Conservation (phyloP, 768 basidiomycete genomes). For the Stropharia rugosoannulata region DNA sequence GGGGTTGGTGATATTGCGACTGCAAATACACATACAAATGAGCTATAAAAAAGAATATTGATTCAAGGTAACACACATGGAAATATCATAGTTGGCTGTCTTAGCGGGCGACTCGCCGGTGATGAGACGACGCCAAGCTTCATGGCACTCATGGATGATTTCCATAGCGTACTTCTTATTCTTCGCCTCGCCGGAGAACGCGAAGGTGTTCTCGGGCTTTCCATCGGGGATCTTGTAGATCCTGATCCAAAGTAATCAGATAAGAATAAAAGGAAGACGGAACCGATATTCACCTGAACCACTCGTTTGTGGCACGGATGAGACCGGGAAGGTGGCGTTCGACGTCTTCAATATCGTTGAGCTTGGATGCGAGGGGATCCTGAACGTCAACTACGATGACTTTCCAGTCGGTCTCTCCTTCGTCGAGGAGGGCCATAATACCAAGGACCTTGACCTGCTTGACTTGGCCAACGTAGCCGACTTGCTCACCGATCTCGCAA, state of each 20-base stretch:
- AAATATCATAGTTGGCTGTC: conserved; percentile 70
- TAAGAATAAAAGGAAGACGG: not conserved
- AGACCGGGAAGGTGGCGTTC: conserved; percentile 97
- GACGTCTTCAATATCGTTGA: conserved; percentile 99
- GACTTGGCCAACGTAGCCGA: conserved; percentile 95
- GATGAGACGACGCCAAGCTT: conserved; percentile 95
- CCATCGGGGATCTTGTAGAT: conserved; percentile 97
- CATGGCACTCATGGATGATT: conserved; percentile 98
- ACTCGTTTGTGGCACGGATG: conserved; percentile 96
- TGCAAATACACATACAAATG: conserved; percentile 28
- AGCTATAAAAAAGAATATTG: not conserved
- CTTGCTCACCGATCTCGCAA: conserved; percentile 98
- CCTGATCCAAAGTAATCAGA: conserved; percentile 34
- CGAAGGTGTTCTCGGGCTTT: conserved; percentile 97
- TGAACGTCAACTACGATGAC: conserved; percentile 96
- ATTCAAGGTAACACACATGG: conserved; percentile 64
- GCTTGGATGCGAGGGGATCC: conserved; percentile 92
- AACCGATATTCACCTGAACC: conserved; percentile 74
- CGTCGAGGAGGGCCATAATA: conserved; percentile 99
- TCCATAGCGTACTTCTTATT: conserved; percentile 99
- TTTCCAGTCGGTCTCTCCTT: conserved; percentile 99
- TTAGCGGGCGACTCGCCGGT: conserved; percentile 75
- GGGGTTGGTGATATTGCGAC: conserved; percentile 76
- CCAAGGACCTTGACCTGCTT: conserved; percentile 99
- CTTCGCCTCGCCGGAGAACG: conserved; percentile 99